A percentile compares a stretch with the other conserved stretches of the same genome.
Evolutionary conservation across 106 monocot species (phyloP).

Genomic region (Chionographis japonica): DNA sequence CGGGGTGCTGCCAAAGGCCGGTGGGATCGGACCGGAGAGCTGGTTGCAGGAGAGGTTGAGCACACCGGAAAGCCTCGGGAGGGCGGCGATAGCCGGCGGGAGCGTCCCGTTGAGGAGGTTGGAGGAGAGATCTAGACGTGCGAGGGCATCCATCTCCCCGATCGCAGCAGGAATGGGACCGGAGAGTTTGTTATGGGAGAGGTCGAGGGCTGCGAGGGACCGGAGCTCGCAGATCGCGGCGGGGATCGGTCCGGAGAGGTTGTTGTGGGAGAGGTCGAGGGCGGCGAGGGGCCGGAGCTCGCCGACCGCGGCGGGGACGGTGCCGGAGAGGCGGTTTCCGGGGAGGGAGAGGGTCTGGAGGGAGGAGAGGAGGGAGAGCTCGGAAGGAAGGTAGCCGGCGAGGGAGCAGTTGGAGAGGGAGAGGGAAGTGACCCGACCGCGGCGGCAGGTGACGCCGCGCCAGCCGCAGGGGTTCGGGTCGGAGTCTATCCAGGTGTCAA

Average conservation of each 20-base stretch:
- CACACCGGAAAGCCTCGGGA: conserved; percentile 57
- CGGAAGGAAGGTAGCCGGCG: conserved; percentile 37
- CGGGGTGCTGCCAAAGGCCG: conserved; percentile 53
- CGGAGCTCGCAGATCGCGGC: conserved; percentile 19
- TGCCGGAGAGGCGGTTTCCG: conserved; percentile 30
- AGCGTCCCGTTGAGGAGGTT: conserved; percentile 58
- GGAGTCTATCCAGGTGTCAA: conserved; percentile 48
- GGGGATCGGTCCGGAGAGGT: conserved; percentile 50
- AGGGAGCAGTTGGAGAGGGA: conserved; percentile 27
- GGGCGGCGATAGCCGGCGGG: conserved; percentile 44
- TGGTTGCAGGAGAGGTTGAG: conserved; percentile 71
- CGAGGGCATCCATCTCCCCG: conserved; percentile 12
- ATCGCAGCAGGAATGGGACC: conserved; percentile 21
- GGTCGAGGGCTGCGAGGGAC: conserved; percentile 40
- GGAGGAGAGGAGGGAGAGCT: conserved; percentile 43
- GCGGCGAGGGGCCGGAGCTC: conserved; percentile 28
- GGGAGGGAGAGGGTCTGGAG: conserved; percentile 32
- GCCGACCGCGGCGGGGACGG: conserved; percentile 38
- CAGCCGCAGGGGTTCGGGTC: conserved; percentile 55
- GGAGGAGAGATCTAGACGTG: conserved; percentile 31
- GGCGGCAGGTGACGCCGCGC: conserved; percentile 52
- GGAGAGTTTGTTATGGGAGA: conserved; percentile 35
- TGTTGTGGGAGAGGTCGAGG: conserved; percentile 45
- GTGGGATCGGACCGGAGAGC: conserved; percentile 66
- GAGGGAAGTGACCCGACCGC: conserved; percentile 29